Base-by-base conservation (phyloP, 306 rosid genomes). In the Chamaecrista fasciculata region DNA sequence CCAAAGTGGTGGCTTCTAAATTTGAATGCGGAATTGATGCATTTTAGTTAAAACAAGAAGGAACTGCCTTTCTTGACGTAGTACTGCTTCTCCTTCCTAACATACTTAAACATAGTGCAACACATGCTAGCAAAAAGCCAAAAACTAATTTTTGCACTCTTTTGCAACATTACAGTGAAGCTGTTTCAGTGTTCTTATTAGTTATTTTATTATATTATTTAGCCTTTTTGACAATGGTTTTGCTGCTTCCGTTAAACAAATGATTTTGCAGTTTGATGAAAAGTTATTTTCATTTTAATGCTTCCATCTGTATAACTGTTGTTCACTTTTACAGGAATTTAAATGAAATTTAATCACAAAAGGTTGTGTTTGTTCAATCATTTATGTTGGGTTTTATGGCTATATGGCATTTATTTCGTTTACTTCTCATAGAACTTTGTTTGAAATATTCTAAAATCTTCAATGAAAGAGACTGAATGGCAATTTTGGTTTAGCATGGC, bases 251-350 rank as follows among this genome's bases (percentile, higher is more conserved):
- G 53, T 43, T 24, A 15, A 42, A 23, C 0, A 4, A n/a, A 23
- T 42, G 21, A 46, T 31, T 28, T 55, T 7, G 55, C 16, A n/a
- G 15, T 58, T 40, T 34, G 29, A 59, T 16, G 26, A 40, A 4
- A 21, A 31, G 59, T 58, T 11, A 9, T 33, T 57, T 57, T 57
- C 15, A 10, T 65, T 36, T 29, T 48, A 31, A 66, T 15, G 20
- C 36, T 61, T 69, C 48, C 24, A 18, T 36, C 52, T 2, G 4
- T 29, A 33, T 36, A 58, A 28, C 55, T 56, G 58, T 24, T 46
- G 53, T 28, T 73, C 29, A 44, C 72, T 74, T 53, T 33, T 58
- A 34, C 20, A 20, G 52, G 14, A 28, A 39, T 67, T 51, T 67
- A 51, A 47, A 19, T 57, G 0, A 62, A 25, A 26, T 60, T 28